Evolutionary conservation across 2,329 filamentous ascomycete genomes (phyloP), one percentile per base, ranked within the genome.

Genomic region (Colletotrichum graminicola): DNA sequence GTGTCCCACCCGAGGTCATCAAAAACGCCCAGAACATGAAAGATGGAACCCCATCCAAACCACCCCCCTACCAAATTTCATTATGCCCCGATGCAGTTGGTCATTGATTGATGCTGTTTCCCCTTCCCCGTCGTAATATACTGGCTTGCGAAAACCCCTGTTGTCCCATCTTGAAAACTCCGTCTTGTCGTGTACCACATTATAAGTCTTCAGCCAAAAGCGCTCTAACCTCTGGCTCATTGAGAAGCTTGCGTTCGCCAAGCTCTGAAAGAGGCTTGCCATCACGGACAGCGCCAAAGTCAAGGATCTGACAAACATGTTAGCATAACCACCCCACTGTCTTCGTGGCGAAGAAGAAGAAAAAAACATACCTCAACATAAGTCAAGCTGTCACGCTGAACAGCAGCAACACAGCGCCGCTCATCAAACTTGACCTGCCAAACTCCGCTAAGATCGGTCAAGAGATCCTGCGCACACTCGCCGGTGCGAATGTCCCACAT

Each of bases 401-500:
- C 96, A 55, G 96, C 96, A 71, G 96, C 96, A 68, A 99, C 96
- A 80, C 96, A 99, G 80, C 95, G 89, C 75, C 96, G 89, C 79
- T 97, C 94, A 78, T 99, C 95, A 83, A 99, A 99, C 78, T 96
- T 96, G 77, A 99, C 96, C 84, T 99, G 96, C 96, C 96, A 99
- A 10, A 99, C 96, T n/a, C 95, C 95, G 75, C 92, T 95, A 45
- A 99, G 87, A 78, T 98, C 95, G 18, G 94, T 97, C 77, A 99
- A 86, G 52, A 99, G 88, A 81, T 99, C 95, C 75, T 95, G 93
- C 63, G 97, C 91, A 79, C 94, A 98, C 77, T 98, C 93, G 60
- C 96, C 96, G 1, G 92, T 97, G 77, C 91, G 90, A 61, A 98
- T 93, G 78, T 99, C 94, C 96, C 96, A 99, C 94, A 99, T 97